Evolutionary conservation across 495 filamentous ascomycete genomes (phyloP), one percentile per base, ranked within the genome.

Genomic region (Xanthoparmelia taractica): DNA sequence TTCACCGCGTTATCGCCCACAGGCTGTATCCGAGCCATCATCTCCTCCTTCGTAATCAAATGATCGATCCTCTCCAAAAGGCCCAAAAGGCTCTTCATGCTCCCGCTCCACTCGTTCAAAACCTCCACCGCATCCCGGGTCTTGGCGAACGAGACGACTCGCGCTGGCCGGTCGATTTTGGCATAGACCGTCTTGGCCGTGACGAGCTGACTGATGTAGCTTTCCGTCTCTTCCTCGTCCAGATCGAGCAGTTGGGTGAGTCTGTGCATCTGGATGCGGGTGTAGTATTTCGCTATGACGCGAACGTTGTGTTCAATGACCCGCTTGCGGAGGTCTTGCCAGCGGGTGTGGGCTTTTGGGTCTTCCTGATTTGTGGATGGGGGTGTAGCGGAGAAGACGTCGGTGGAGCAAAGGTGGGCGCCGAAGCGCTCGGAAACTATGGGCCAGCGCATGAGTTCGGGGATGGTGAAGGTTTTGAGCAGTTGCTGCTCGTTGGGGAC

Each of bases 221-320:
- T 92, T 78, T 98, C 94, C 20, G 94, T 97, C 81, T 98, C 94
- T 56, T 93, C 89, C 74, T 96, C 90, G 31, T 86, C 88, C 63
- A 98, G 79, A 72, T 97, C 95, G 65, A 98, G 80, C 31, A 98
- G 83, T 72, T 92, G 80, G 18, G 90, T 95, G 61, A 98, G 77
- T 40, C 94, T 89, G 63, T 86, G 83, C 82, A 96, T 91, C 73
- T 87, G 84, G 73, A 98, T 96, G 66, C 94, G 90, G 11, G 95
- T 97, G 79, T 98, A 98, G 82, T 98, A 98, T 73, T 96, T 96
- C 70, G 95, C 94, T 15, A 98, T 83, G 11, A 97, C 94, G 47
- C 94, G 88, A 50, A 98, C 94, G 69, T 98, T 98, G 77, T 98
- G 94, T 78, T 98, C 94, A 70, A 98, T 98, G 61, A 98, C 94